Conservation (phyloP, 371 early-diverging fungal genomes). For the Syncephalastrum sp. region DNA sequence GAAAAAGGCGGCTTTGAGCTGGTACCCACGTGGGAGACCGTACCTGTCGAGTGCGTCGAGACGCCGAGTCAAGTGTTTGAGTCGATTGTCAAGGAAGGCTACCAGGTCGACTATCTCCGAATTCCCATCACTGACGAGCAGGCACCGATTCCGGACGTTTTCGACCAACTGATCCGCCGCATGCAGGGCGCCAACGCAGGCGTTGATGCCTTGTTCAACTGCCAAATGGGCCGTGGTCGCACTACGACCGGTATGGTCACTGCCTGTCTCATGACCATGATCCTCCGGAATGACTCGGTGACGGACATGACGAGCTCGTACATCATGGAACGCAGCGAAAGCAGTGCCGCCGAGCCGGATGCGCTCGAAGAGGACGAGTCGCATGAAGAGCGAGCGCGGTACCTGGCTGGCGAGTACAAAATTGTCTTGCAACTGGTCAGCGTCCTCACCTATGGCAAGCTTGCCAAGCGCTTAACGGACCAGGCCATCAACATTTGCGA, state of each 20-base stretch:
- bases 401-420: constrained; percentile 63
- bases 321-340: constrained; percentile 19
- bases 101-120: constrained; percentile 62
- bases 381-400: constrained; percentile 46
- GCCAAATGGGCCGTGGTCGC: constrained; percentile 86
- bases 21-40: constrained; percentile 68
- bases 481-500: constrained; percentile 69
- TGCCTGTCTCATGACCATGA: constrained; percentile 56
- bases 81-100: constrained; percentile 54
- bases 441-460: constrained; percentile 64
- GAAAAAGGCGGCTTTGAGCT: constrained; percentile 44
- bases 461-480: constrained; percentile 73
- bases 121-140: constrained; percentile 82
- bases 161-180: constrained; percentile 62
- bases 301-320: constrained; percentile 32
- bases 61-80: constrained; percentile 64
- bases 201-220: constrained; percentile 68
- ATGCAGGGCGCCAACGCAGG: constrained; percentile 40
- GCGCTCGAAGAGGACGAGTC: constrained; percentile 29
- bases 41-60: constrained; percentile 44
- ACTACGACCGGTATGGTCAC: constrained; percentile 79
- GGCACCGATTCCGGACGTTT: constrained; percentile 77
- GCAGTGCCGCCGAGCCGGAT: neutral
- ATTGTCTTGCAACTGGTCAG: constrained; percentile 67
- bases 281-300: constrained; percentile 35